Conservation (phyloP, 2,329 filamentous ascomycete species). For the Microcyclospora tardicrescens region DNA sequence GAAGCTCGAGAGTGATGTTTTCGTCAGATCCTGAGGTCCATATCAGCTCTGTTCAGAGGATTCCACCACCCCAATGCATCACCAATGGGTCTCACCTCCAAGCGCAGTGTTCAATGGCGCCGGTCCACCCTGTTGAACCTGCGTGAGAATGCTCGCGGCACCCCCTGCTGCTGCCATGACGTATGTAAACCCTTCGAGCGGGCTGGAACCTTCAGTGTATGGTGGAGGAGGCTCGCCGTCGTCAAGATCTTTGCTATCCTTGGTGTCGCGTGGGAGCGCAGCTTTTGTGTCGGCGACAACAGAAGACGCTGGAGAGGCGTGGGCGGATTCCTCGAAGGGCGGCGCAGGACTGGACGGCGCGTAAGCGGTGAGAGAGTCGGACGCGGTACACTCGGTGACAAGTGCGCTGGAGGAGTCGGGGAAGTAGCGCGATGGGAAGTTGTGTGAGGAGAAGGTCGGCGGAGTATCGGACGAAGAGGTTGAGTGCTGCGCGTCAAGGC, state of each 20-base stretch:
- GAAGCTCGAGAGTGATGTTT: conserved; percentile 85
- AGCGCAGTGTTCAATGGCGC: conserved; percentile 72
- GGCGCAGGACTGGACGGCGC: conserved; percentile 33
- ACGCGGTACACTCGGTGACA: conserved; percentile 19
- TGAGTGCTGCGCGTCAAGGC: conserved; percentile 12
- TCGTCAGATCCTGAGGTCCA: conserved; percentile 72
- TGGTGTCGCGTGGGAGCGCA: conserved; percentile 68
- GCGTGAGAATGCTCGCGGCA: conserved; percentile 96
- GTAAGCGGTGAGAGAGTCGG: conserved; percentile 35
- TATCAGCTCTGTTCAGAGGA: conserved; percentile 20
- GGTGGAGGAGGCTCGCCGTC: conserved; percentile 90
- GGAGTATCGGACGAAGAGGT: conserved; percentile 40
- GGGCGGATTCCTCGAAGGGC: conserved; percentile 28
- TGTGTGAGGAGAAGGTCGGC: conserved; percentile 53
- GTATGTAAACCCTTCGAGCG: conserved; percentile 84
- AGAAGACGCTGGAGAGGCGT: conserved; percentile 28
- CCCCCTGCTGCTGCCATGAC: conserved; percentile 97
- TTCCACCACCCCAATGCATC: conserved; percentile 1
- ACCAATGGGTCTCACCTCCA: conserved; percentile 41
- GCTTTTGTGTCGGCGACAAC: conserved; percentile 67
- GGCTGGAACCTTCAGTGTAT: conserved; percentile 89
- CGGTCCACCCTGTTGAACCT: conserved; percentile 82
- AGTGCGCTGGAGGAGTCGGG: conserved; percentile 35
- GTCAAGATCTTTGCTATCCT: conserved; percentile 59
- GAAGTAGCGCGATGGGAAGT: conserved; percentile 49